Evolutionary conservation across 257 asterid species (phyloP).

Genomic region (Solanum tarapatanum): DNA sequence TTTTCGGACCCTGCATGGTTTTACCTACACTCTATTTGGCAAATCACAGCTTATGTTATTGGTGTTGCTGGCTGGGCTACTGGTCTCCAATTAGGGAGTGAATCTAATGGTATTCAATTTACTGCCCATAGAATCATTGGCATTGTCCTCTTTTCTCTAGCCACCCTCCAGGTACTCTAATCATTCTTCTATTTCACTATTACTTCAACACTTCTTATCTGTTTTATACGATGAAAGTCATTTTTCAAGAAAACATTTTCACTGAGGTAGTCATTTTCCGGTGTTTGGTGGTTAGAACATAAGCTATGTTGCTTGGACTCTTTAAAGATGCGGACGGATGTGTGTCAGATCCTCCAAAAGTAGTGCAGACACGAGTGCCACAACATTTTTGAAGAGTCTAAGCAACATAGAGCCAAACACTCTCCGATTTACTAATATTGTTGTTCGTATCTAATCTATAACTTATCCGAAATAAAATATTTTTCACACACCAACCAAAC

Average conservation of each 20-base stretch:
- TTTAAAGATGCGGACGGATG: background rate
- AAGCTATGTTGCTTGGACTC: background rate
- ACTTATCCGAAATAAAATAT: background rate
- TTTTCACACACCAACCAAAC: background rate
- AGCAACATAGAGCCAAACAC: background rate
- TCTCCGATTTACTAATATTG: background rate
- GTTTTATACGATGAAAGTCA: background rate
- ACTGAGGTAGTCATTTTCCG: background rate
- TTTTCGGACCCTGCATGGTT: constrained; percentile 90
- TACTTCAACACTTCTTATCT: background rate
- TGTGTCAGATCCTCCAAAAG: background rate
- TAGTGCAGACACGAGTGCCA: background rate
- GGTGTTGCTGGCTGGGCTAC: constrained; percentile 96
- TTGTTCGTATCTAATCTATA: no score
- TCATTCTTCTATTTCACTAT: background rate
- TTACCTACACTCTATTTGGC: constrained; percentile 66
- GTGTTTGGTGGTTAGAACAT: background rate
- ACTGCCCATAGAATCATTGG: constrained; percentile 63
- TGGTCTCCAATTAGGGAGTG: constrained; percentile 66
- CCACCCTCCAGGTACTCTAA: constrained; percentile 55
- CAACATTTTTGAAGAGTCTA: background rate
- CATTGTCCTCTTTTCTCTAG: constrained; percentile 55
- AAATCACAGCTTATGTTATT: constrained; percentile 47
- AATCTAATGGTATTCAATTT: constrained; percentile 48
- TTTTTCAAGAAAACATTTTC: background rate